A percentile compares a stretch with the other conserved stretches of the same genome.
Evolutionary conservation across 768 basidiomycete species (phyloP).

Genomic region (Kwoniella sp.): DNA sequence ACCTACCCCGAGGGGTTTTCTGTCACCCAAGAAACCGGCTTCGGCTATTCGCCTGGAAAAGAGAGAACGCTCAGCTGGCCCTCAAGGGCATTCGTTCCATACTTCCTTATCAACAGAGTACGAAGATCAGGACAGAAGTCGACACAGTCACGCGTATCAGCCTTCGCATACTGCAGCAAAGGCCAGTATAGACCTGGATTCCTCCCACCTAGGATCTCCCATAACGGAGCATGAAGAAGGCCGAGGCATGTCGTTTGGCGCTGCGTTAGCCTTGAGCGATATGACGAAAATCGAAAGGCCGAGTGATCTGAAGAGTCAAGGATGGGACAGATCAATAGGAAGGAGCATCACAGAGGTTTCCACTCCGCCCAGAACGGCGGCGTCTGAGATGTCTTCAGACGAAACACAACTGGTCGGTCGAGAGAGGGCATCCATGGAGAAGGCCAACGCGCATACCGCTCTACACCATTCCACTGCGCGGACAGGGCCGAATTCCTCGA

Average conservation of each 20-base stretch:
- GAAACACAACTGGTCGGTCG: slow-evolving; percentile 20
- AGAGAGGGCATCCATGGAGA: neutral
- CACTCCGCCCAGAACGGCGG: slow-evolving; percentile 18
- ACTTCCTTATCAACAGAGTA: neutral
- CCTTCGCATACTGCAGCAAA: neutral
- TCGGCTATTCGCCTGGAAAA: slow-evolving; percentile 37
- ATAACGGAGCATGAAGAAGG: neutral
- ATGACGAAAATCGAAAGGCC: neutral
- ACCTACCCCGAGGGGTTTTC: slow-evolving; percentile 37
- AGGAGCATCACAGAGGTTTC: slow-evolving; percentile 24
- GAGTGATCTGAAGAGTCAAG: neutral
- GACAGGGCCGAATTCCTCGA: neutral
- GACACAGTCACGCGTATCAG: neutral
- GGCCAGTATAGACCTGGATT: neutral
- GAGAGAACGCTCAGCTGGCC: slow-evolving; percentile 12
- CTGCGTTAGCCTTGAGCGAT: neutral
- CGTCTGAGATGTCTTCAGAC: slow-evolving; percentile 30
- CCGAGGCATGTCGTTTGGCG: neutral
- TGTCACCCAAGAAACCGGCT: slow-evolving; percentile 42
- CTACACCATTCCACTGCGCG: neutral
- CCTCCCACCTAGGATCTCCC: neutral
- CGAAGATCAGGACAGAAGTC: neutral
- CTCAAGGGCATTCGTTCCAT: neutral
- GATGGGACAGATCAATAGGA: slow-evolving; percentile 15
- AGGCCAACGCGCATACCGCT: neutral